Conservation (phyloP, 768 basidiomycete species). For the Collybia sordida region DNA sequence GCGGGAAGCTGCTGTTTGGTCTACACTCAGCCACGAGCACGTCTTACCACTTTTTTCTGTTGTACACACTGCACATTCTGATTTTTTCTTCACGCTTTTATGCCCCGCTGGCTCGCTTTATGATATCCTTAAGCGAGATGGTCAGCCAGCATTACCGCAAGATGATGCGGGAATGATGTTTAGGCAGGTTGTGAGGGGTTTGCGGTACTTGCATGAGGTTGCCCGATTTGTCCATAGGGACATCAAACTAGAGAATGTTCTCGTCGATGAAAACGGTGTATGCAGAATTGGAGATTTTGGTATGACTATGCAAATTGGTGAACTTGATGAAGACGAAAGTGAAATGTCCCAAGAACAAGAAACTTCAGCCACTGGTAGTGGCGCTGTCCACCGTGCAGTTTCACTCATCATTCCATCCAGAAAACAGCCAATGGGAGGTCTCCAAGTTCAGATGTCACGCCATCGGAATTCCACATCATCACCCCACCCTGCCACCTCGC, state of each 20-base stretch:
- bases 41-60: slow-evolving; percentile 79
- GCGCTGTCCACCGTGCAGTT: slow-evolving; percentile 36
- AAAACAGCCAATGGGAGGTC: slow-evolving; percentile 34
- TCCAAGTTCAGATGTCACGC: slow-evolving; percentile 31
- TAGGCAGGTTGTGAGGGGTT: slow-evolving; percentile 78
- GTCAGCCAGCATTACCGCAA: slow-evolving; percentile 63
- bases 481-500: slow-evolving; percentile 18
- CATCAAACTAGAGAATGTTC: slow-evolving; percentile 95
- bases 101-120: slow-evolving; percentile 87
- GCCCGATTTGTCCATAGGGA: slow-evolving; percentile 87
- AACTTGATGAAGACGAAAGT: slow-evolving; percentile 35
- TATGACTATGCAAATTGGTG: slow-evolving; percentile 67
- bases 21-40: slow-evolving; percentile 78
- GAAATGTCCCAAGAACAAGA: slow-evolving; percentile 25
- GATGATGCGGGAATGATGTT: slow-evolving; percentile 87
- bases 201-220: slow-evolving; percentile 80
- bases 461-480: slow-evolving; percentile 47
- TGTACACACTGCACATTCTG: slow-evolving; percentile 57
- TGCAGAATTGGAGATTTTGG: slow-evolving; percentile 89
- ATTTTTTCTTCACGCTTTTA: slow-evolving; percentile 80
- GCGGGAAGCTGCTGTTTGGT: slow-evolving; percentile 74
- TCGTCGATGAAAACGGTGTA: slow-evolving; percentile 86
- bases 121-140: slow-evolving; percentile 76
- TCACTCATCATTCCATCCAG: slow-evolving; percentile 38
- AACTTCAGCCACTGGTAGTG: slow-evolving; percentile 11